Evolutionary conservation across 805 yeast genomes (phyloP).

Genomic region (Ogataea angusta): DNA sequence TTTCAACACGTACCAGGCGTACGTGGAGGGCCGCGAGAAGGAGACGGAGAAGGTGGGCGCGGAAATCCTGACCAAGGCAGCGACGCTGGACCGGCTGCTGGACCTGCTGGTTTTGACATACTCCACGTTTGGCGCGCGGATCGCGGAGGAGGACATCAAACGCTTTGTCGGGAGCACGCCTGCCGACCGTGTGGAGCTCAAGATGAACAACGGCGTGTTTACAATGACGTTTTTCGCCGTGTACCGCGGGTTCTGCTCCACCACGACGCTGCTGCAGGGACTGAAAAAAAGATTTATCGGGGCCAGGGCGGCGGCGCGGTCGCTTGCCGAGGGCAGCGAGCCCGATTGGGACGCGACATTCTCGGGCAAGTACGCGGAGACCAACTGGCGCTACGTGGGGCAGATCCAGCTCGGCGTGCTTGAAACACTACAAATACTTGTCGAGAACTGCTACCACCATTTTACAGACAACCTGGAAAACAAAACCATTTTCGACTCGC

Average conservation of each 20-base stretch:
- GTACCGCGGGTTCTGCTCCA: conserved; percentile 62
- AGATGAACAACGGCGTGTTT: conserved; percentile 62
- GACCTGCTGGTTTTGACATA: conserved; percentile 77
- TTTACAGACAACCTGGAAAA: conserved; percentile 66
- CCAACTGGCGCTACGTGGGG: conserved; percentile 65
- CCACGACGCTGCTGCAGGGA: conserved; percentile 48
- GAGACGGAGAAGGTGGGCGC: conserved; percentile 14
- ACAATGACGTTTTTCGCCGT: conserved; percentile 70
- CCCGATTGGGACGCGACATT: conserved; percentile 57
- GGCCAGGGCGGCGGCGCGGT: conserved; percentile 57
- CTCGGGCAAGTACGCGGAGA: conserved; percentile 37
- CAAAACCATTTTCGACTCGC: conserved; percentile 56
- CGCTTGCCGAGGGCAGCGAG: conserved; percentile 23
- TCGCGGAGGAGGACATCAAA: conserved; percentile 42
- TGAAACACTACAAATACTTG: conserved; percentile 69
- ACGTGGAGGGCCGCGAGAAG: conserved; percentile 21
- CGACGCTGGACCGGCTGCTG: conserved; percentile 69
- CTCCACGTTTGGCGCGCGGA: conserved; percentile 48
- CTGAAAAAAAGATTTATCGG: conserved; percentile 56
- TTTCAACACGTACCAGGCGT: conserved; percentile 23
- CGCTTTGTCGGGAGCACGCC: conserved; percentile 26
- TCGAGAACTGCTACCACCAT: conserved; percentile 69
- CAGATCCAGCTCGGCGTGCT: conserved; percentile 80
- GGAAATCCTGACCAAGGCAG: conserved; percentile 47
- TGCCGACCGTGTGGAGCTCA: conserved; percentile 33